These are phyloP conservation scores for Alternaria burnsii DNA, from an alignment of 2,329 filamentous ascomycete genomes.

Conservation along the genomic window DNA sequence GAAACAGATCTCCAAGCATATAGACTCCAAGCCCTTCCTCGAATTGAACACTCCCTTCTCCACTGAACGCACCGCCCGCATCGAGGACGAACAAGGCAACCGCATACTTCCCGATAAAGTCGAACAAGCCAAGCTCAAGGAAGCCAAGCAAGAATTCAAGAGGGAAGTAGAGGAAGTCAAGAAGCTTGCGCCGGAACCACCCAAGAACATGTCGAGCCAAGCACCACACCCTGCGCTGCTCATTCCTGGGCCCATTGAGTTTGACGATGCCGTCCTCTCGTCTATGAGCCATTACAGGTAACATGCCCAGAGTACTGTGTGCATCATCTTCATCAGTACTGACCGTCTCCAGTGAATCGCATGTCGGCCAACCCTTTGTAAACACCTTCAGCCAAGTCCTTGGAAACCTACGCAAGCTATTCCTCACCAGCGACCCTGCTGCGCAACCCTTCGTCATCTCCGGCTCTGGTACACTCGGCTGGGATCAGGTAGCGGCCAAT, in stretches of 20 bases:
- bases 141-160: slow-evolving; percentile 13
- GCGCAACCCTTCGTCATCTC: slow-evolving; percentile 93
- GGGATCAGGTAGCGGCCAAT: slow-evolving; percentile 96
- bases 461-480: slow-evolving; percentile 93
- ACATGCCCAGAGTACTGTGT: not conserved
- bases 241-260: slow-evolving; percentile 97
- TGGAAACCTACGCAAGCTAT: slow-evolving; percentile 87
- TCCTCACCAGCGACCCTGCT: slow-evolving; percentile 83
- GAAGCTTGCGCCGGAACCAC: slow-evolving; percentile 26
- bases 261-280: slow-evolving; percentile 94
- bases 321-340: slow-evolving; percentile 1
- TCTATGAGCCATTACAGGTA: slow-evolving; percentile 96
- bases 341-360: slow-evolving; percentile 75
- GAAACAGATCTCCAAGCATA: slow-evolving; percentile 68
- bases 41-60: slow-evolving; percentile 71
- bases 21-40: slow-evolving; percentile 64
- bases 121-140: slow-evolving; percentile 7
- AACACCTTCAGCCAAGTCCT: slow-evolving; percentile 90
- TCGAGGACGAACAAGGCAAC: slow-evolving; percentile 62
- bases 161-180: slow-evolving; percentile 13
- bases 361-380: slow-evolving; percentile 89
- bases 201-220: slow-evolving; percentile 63
- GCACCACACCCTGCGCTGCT: slow-evolving; percentile 76
- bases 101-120: slow-evolving; percentile 25
- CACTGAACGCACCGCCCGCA: slow-evolving; percentile 63